Base-by-base conservation (phyloP, 805 yeast species). In the Kluyveromyces wickerhamii region DNA sequence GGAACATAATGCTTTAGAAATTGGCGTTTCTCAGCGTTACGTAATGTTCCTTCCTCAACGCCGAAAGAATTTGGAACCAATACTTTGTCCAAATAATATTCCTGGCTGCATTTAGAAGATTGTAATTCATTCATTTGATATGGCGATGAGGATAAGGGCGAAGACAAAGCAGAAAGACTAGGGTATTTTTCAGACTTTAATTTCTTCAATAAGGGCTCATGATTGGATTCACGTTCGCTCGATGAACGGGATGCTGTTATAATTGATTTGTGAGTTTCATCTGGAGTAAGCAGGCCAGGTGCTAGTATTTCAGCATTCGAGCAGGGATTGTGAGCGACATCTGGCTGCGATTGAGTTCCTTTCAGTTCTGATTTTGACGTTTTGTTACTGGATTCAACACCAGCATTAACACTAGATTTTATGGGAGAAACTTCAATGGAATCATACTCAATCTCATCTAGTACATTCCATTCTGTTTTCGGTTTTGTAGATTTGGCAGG, bases 1-100 rank as follows among this genome's bases (percentile, higher is more conserved):
- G 33, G 33, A 2, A 43, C 35, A 26, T 57, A 55, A 17, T 50
- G 29, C 6, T 34, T 36, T 17, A 41, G 38, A 25, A 57, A 52
- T 31, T 41, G 49, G 11, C 36, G 39, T 15, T 41, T 45, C 30
- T 54, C 58, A 7, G 31, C 28, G 5, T 38, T 12, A 5, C 43
- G 44, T n/a, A 52, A 35, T 4, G 43, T 33, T 4, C 47, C 51
- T 10, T 40, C 41, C 8, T 36, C 33, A 12, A 17, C 21, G 12
- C 14, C n/a, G 27, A 24, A 24, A n/a, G 9, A 8, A 13, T n/a
- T 9, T 14, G 27, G 27, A 13, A 24, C 27, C n/a, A 24, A 17
- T 24, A 7, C 13, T n/a, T 7, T 24, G 27, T 24, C 27, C 4
- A 9, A 14, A n/a, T 24, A 24, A n/a, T 24, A 24, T 24, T 24